phyloP scores from a whole-genome alignment of 345 rosid genomes.

The Eucalyptus pauciflora region DNA sequence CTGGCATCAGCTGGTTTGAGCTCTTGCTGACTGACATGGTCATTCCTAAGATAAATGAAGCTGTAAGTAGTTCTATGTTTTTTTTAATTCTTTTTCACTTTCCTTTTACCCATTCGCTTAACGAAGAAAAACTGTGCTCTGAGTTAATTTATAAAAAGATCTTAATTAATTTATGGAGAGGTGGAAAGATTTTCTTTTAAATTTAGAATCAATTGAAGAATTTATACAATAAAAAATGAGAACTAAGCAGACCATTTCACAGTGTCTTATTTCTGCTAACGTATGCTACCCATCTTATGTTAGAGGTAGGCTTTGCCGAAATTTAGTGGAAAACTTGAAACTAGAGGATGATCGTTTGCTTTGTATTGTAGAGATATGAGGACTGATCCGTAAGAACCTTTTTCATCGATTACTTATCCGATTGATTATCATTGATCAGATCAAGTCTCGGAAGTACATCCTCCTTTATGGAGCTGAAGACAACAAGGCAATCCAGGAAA shows the following conservation, averaged over 20 bases:
- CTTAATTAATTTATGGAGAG: neutral
- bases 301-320: neutral
- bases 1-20: neutral
- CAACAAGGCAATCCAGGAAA: neutral
- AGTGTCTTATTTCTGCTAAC: neutral
- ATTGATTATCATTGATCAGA: neutral
- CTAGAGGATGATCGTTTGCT: neutral
- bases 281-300: neutral
- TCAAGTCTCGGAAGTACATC: neutral
- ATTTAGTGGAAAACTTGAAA: neutral
- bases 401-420: neutral
- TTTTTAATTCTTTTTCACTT: neutral
- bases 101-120: neutral
- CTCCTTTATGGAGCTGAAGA: constrained; percentile 7
- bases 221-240: neutral
- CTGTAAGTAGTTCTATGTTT: neutral
- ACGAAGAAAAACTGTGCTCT: neutral
- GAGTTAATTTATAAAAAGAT: neutral
- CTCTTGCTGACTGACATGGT: neutral
- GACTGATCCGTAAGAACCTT: neutral
- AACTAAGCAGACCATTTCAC: neutral
- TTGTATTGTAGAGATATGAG: neutral
- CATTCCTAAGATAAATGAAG: neutral
- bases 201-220: neutral
- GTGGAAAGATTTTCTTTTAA: neutral